Evolutionary conservation across 2,329 filamentous ascomycete species (phyloP).

Genomic region (Trichophyton schoenleinii): DNA sequence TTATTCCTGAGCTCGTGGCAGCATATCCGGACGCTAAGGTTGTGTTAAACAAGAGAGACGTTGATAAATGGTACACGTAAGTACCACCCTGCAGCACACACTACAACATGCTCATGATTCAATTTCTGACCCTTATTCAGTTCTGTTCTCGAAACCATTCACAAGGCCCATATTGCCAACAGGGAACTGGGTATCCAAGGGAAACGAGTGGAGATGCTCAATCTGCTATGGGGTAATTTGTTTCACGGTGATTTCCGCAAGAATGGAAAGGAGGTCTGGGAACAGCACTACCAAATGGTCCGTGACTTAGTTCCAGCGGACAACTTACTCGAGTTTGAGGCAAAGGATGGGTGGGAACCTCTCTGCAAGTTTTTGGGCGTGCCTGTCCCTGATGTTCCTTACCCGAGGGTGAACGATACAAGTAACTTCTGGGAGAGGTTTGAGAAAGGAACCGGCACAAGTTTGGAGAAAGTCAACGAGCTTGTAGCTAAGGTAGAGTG

Average conservation of each 20-base stretch:
- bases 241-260: conserved; percentile 45
- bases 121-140: not conserved
- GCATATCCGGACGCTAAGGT: conserved; percentile 63
- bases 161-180: not conserved
- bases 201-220: not conserved
- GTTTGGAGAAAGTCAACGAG: not conserved
- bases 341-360: conserved; percentile 39
- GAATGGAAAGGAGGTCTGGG: conserved; percentile 50
- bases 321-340: conserved; percentile 42
- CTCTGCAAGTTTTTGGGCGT: conserved; percentile 32
- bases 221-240: not conserved
- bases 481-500: not conserved
- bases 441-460: not conserved
- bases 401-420: conserved; percentile 23
- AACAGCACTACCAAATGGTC: conserved; percentile 43
- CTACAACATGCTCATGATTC: not conserved
- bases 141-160: not conserved
- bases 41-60: conserved; percentile 53
- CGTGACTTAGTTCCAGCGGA: conserved; percentile 37
- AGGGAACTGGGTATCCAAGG: not conserved
- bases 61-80: conserved; percentile 45
- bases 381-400: conserved; percentile 23
- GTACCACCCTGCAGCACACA: not conserved
- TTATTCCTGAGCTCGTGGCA: conserved; percentile 57
- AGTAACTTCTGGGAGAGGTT: not conserved